A percentile compares a stretch with the other conserved stretches of the same genome.
Conservation (phyloP, 2,329 filamentous ascomycete genomes). For the Lachnellula occidentalis region DNA sequence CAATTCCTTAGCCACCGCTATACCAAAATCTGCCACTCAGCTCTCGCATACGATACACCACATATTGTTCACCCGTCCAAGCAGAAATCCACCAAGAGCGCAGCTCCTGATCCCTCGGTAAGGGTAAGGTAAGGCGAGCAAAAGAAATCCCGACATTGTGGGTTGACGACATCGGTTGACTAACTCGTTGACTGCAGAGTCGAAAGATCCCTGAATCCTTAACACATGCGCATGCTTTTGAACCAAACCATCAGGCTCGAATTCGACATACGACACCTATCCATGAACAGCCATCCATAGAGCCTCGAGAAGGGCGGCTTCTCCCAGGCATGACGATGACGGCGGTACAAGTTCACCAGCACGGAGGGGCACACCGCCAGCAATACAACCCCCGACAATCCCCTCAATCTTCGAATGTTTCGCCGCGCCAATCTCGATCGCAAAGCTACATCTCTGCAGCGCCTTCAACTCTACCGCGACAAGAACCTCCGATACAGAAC, state of each 20-base stretch:
- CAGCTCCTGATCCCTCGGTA: too few relatives aligned
- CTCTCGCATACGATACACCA: too few relatives aligned
- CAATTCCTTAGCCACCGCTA: too few relatives aligned
- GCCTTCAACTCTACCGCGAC: constrained; percentile 15
- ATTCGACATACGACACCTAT: neutral
- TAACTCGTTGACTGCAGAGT: too few relatives aligned
- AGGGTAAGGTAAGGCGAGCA: too few relatives aligned
- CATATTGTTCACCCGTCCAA: too few relatives aligned
- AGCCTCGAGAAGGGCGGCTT: constrained; percentile 20
- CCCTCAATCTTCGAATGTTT: constrained; percentile 23
- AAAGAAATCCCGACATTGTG: too few relatives aligned
- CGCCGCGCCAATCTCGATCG: constrained; percentile 23
- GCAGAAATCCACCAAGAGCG: too few relatives aligned
- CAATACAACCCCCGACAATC: constrained; percentile 28
- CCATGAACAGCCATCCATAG: constrained; percentile 17
- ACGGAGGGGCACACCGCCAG: constrained; percentile 21
- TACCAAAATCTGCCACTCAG: too few relatives aligned
- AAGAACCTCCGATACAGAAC: constrained; percentile 20
- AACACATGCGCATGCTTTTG: neutral
- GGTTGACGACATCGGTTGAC: too few relatives aligned
- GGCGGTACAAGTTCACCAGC: constrained; percentile 29
- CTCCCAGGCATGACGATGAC: constrained; percentile 28
- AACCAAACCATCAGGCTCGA: neutral
- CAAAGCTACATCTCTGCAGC: constrained; percentile 21
- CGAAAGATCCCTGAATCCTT: neutral